Base-by-base conservation (phyloP, 495 filamentous ascomycete genomes). In the Parathielavia appendiculata region DNA sequence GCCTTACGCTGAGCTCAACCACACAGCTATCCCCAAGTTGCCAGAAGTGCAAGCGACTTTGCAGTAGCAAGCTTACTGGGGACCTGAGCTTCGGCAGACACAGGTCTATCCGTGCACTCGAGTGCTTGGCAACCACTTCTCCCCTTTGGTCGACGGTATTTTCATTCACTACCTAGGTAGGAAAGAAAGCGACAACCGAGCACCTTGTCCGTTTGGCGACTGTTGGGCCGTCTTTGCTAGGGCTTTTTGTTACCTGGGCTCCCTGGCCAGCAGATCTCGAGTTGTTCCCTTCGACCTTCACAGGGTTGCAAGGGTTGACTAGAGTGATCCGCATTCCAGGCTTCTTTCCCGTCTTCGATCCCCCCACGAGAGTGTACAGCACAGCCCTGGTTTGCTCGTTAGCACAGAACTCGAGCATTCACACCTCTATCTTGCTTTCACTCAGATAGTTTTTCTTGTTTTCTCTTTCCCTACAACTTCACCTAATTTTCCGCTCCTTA, bases 11-110 rank as follows among this genome's bases (percentile, higher is more conserved):
- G 17, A 39, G 47, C 36, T 64, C 63, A 54, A 69, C 66, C 66
- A 69, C 63, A 65, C 66, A 62, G 50, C 54, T n/a, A 9, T 47
- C 48, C 63, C 62, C 69, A 69, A 69, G 66, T 69, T 58, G 26
- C 57, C 57, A 22, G 48, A 48, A 53, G 22, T 59, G 53, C 58
- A 60, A 66, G 57, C 57, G 56, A 59, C 54, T 60, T 12, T 54
- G 60, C 61, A 64, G 56, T 44, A 51, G 58, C 48, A 39, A 47
- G 46, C 45, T 30, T 16, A 14, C 8, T 30, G 26, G 20, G 9
- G 9, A 22, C 19, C 12, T 14, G 48, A 51, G 48, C 23, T 10
- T 2, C 5, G 30, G 36, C 48, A 51, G 48, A 20, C 32, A 17
- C 17, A 51, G 13, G 32, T 20, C 14, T 32, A 51, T 49, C 30